A percentile compares a stretch with the other conserved stretches of the same genome.
phyloP scores from a whole-genome alignment of 2,329 filamentous ascomycete genomes.

The Neoarthrinium moseri region DNA sequence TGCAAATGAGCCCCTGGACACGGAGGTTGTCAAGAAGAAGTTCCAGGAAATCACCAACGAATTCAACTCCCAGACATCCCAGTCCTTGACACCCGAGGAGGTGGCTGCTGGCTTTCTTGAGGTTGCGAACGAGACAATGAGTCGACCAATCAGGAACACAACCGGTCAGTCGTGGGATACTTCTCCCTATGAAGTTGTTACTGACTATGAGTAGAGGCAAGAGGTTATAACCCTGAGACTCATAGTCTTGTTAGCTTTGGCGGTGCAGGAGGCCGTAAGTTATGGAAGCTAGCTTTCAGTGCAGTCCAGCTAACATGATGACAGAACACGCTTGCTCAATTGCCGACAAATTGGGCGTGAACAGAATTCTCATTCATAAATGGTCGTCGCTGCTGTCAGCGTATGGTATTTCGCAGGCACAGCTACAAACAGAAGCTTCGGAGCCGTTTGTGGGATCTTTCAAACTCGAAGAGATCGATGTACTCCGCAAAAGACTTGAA shows the following conservation, averaged over 20 bases:
- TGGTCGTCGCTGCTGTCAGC: slow-evolving; percentile 32
- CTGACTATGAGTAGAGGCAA: too few relatives aligned
- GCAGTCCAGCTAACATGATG: too few relatives aligned
- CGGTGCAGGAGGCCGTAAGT: slow-evolving; percentile 72
- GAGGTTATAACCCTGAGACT: slow-evolving; percentile 27
- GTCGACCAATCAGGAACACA: slow-evolving; percentile 63
- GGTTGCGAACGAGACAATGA: slow-evolving; percentile 75
- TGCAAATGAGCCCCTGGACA: slow-evolving; percentile 53
- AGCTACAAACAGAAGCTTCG: slow-evolving; percentile 13
- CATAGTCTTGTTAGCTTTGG: slow-evolving; percentile 48
- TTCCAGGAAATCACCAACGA: slow-evolving; percentile 38
- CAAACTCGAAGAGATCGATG: slow-evolving; percentile 4
- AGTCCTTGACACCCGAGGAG: slow-evolving; percentile 29
- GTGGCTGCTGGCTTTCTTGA: slow-evolving; percentile 70
- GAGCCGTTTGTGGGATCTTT: slow-evolving; percentile 14
- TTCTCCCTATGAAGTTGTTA: too few relatives aligned
- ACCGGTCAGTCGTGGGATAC: too few relatives aligned
- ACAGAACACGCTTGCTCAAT: slow-evolving; percentile 48
- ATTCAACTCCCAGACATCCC: slow-evolving; percentile 32
- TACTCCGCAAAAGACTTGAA: slow-evolving; percentile 8
- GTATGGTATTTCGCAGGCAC: slow-evolving; percentile 19
- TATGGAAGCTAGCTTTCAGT: too few relatives aligned
- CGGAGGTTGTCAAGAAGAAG: slow-evolving; percentile 34
- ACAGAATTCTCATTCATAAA: slow-evolving; percentile 38
- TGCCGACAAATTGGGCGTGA: slow-evolving; percentile 36